Evolutionary conservation across 768 basidiomycete species (phyloP), one percentile per base, ranked within the genome.

Genomic region (Clavaria fumosa): DNA sequence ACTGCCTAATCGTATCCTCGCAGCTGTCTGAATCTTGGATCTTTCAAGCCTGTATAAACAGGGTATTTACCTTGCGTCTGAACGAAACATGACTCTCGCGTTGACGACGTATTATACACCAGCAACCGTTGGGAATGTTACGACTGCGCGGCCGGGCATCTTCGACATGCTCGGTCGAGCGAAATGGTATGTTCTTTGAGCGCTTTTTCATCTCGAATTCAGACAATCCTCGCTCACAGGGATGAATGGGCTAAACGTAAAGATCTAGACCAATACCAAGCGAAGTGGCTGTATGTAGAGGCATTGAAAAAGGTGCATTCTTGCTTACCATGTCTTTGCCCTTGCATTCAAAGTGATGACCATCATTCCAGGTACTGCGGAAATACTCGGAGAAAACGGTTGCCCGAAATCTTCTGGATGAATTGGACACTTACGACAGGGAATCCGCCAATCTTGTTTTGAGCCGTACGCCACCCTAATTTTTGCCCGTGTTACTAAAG

Each of bases 241-340:
- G 89, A 91, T 61, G 84, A 84, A 31, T 96, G 91, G 91, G 78
- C 81, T 33, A 93, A 90, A 53, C 86, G 91, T 52, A 80, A 76
- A 46, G 86, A 89, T 45, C 52, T 90, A 27, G 73, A 78, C 44
- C 53, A 69, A 17, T 68, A 68, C 37, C 82, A 91, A 50, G 89
- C 91, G 2, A 91, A 88, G 58, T 78, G 77, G 69, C 55, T 78
- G 12, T 96, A 96, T 58, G 86, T 93, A 2, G 83, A 88, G 38
- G 80, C 85, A 7, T 55, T 96, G 31, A 55, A 91, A 27, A 84
- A 83, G 67, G 44, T 20, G 58, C 49, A n/a, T 21, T 21, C 12
- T 15, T 24, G 12, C 9, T 34, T 37, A 11, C 34, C 22, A 24
- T 17, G 24, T n/a, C n/a, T 14, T 23, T 14, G 19, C 19, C 22